These are phyloP conservation scores for Albifimbria verrucaria DNA, from an alignment of 2,329 filamentous ascomycete species.

Conservation along the genomic window DNA sequence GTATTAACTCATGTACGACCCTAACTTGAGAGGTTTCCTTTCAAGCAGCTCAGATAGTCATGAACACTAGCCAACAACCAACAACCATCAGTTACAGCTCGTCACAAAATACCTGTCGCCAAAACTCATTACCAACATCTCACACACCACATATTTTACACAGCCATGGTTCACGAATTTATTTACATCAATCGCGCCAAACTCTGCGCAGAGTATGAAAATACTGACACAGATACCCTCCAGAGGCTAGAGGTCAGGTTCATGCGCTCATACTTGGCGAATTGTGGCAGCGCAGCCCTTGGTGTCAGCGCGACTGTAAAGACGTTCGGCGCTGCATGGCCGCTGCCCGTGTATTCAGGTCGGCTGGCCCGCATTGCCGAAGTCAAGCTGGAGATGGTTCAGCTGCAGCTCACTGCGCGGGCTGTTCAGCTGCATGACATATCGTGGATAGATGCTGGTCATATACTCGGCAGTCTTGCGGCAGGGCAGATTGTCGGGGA, in stretches of 20 bases:
- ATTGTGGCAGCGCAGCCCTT: not conserved
- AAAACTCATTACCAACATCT: not conserved
- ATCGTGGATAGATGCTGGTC: not conserved
- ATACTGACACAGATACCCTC: not conserved
- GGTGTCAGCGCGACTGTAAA: not conserved
- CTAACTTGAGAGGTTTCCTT: too few relatives aligned
- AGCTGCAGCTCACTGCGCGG: not conserved
- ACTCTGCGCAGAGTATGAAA: not conserved
- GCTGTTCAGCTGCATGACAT: not conserved
- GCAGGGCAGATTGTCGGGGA: not conserved
- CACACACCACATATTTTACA: not conserved
- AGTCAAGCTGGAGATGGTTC: not conserved
- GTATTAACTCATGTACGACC: too few relatives aligned
- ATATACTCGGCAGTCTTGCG: not conserved
- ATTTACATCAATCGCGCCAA: not conserved
- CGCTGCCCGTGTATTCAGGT: not conserved
- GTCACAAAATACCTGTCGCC: too few relatives aligned
- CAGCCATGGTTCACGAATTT: not conserved
- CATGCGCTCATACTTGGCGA: not conserved
- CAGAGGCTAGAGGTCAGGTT: not conserved
- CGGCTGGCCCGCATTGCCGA: not conserved
- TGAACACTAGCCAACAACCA: too few relatives aligned
- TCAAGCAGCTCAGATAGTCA: too few relatives aligned
- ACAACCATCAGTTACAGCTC: too few relatives aligned
- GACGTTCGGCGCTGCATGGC: not conserved